These are phyloP conservation scores for Rhodamnia rubescens DNA, from an alignment of 345 rosid genomes.

Conservation along the genomic window DNA sequence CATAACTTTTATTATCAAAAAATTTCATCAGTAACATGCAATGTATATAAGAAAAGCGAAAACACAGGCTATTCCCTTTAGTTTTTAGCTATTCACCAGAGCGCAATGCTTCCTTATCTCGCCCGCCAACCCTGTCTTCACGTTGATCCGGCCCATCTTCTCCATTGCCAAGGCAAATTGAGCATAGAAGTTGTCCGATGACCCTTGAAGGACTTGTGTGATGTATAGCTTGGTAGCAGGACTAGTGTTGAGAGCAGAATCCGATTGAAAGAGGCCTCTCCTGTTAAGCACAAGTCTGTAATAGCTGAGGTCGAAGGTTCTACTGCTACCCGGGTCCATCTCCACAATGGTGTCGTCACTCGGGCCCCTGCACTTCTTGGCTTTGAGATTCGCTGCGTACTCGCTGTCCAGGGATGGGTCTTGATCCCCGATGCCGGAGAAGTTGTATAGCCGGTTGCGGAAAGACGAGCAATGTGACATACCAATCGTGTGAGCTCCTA, in stretches of 20 bases:
- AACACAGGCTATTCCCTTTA: neutral
- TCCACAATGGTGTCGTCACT: slow-evolving; percentile 54
- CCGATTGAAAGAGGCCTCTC: slow-evolving; percentile 72
- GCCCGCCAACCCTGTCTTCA: slow-evolving; percentile 55
- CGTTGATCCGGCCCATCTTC: slow-evolving; percentile 61
- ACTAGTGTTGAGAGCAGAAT: slow-evolving; percentile 53
- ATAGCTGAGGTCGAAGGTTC: slow-evolving; percentile 64
- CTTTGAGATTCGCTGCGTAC: slow-evolving; percentile 60
- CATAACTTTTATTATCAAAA: neutral
- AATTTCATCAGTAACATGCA: neutral
- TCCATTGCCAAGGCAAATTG: slow-evolving; percentile 68
- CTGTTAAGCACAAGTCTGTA: slow-evolving; percentile 41
- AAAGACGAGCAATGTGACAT: slow-evolving; percentile 59
- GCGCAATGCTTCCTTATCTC: slow-evolving; percentile 70
- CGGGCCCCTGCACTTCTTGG: slow-evolving; percentile 42
- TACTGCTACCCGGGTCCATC: slow-evolving; percentile 78
- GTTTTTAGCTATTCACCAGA: slow-evolving; percentile 22
- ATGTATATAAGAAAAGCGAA: neutral
- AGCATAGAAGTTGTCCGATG: slow-evolving; percentile 31
- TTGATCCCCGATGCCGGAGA: slow-evolving; percentile 43
- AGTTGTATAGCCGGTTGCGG: slow-evolving; percentile 53
- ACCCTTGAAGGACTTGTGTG: slow-evolving; percentile 37
- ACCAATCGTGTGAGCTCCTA: slow-evolving; percentile 86
- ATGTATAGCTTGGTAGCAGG: slow-evolving; percentile 30
- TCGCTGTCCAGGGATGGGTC: slow-evolving; percentile 62